Base-by-base conservation (phyloP, 768 basidiomycete species). In the Mycena filopes region DNA sequence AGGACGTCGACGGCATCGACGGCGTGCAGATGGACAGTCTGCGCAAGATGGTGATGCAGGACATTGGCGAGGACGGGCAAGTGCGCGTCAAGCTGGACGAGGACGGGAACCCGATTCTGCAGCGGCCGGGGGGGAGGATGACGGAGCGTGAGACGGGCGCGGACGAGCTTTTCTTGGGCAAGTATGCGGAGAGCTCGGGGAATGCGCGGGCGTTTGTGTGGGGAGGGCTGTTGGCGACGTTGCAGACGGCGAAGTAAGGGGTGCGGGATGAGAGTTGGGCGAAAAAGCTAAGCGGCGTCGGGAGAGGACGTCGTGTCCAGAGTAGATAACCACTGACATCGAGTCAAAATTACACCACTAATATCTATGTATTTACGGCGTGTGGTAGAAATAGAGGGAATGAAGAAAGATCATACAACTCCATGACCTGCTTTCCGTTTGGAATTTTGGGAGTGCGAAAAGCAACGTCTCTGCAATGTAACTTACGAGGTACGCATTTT, bases 171-270 rank as follows among this genome's bases (percentile, higher is more conserved):
- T 95, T 96, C 79, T 76, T 96, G 72, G 79, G 88, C 12, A 94
- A 93, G 75, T 95, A 92, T 68, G 85, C 87, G 1, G 91, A 94
- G 71, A 85, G 90, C 9, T 84, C 83, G 57, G 95, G 94, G 45
- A 95, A 95, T 75, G 83, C 94, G 15, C 82, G 90, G 64, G 88
- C 91, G 61, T 94, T 96, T 70, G 90, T 93, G 42, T 87, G 86
- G 84, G 86, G 85, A 53, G 90, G 89, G 2, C 70, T 92, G 53
- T 72, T 88, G 72, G 63, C 36, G 21, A 69, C 67, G 59, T 21
- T 69, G 55, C 63, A 65, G 55, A 54, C 67, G 43, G 43, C 25
- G 12, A 38, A 47, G 12, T 66, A 53, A 54, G 21, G 36, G 42
- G 16, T 26, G 20, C n/a, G 26, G 33, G 20, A 25, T 33, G 53